Evolutionary conservation across 257 asterid genomes (phyloP).

Genomic region (Gentiana macrophylla): DNA sequence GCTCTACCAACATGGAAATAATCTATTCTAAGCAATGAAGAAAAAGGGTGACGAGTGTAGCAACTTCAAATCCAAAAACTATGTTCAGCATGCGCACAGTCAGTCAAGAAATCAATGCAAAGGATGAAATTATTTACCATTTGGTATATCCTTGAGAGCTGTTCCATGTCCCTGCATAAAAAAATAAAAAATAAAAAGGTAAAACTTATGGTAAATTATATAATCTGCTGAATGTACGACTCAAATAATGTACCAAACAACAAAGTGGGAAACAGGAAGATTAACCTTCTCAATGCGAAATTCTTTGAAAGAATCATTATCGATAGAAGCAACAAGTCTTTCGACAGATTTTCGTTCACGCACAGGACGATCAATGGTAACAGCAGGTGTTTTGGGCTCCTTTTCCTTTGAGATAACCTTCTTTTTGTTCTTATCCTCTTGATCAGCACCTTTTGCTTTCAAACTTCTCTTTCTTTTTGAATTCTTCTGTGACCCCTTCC

Average conservation of each 20-base stretch:
- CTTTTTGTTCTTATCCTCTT: constrained; percentile 28
- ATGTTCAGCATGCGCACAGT: not conserved
- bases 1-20: too few relatives aligned
- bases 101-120: not conserved
- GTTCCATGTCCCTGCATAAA: constrained; percentile 86
- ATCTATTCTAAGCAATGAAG: too few relatives aligned
- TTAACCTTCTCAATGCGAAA: constrained; percentile 71
- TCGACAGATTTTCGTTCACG: constrained; percentile 93
- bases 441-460: constrained; percentile 18
- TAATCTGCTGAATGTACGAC: too few relatives aligned
- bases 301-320: constrained; percentile 56
- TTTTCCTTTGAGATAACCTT: constrained; percentile 30
- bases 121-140: constrained; percentile 36
- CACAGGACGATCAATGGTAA: constrained; percentile 68
- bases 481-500: constrained; percentile 39
- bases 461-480: constrained; percentile 38
- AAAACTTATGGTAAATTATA: not conserved
- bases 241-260: not conserved
- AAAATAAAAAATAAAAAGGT: constrained; percentile 2
- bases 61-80: too few relatives aligned
- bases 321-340: constrained; percentile 76
- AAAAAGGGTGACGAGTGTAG: too few relatives aligned
- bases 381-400: constrained; percentile 49
- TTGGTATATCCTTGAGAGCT: constrained; percentile 87
- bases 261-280: not conserved